phyloP scores from a whole-genome alignment of 306 rosid genomes.

The Citrullus mucosospermus region DNA sequence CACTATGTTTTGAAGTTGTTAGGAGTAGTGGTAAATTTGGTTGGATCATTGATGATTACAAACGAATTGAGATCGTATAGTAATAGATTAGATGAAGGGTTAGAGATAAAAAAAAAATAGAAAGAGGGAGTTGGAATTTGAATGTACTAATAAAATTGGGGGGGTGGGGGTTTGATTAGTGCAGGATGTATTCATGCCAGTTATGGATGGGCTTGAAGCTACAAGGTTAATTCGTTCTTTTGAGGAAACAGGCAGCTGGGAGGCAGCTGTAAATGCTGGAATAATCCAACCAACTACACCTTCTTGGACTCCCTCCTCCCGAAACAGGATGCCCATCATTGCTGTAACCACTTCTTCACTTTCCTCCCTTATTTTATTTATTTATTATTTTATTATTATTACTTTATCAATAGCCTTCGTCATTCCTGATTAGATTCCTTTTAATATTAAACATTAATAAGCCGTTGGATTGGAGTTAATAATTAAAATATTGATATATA shows the following conservation, averaged over 20 bases:
- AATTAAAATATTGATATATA: too few species aligned
- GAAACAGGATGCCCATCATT: slow-evolving; percentile 48
- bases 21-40: too few species aligned
- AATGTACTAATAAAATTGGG: neutral
- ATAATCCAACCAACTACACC: slow-evolving; percentile 23
- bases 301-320: slow-evolving; percentile 11
- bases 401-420: neutral
- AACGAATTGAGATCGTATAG: too few species aligned
- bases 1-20: too few species aligned
- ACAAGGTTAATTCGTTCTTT: slow-evolving; percentile 76
- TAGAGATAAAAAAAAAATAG: too few species aligned
- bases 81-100: too few species aligned
- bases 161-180: neutral
- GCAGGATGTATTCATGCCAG: slow-evolving; percentile 92
- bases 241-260: slow-evolving; percentile 87
- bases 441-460: neutral
- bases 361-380: neutral
- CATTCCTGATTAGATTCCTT: too few species aligned
- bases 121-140: too few species aligned
- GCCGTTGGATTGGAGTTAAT: too few species aligned
- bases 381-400: too few species aligned
- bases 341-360: slow-evolving; percentile 41
- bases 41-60: too few species aligned
- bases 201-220: slow-evolving; percentile 89
- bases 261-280: slow-evolving; percentile 61